Conservation (phyloP, 1,284 basidiomycete species). For the Phellopilus nigrolimitatus region DNA sequence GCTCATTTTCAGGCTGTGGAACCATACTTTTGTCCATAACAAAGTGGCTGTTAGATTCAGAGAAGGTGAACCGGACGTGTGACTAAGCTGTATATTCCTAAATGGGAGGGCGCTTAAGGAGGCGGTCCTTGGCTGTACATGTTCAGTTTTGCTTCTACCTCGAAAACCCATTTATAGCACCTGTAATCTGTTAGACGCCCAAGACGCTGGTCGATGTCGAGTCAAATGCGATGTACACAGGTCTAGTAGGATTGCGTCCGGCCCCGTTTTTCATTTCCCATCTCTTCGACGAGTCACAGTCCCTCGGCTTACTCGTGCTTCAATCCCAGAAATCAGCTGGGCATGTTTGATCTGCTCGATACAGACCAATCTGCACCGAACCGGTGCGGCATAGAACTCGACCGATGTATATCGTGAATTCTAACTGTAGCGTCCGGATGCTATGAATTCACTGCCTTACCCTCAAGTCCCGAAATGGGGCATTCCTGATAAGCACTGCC, state of each 20-base stretch:
- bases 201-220: constrained; percentile 11
- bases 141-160: neutral
- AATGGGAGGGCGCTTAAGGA: too few relatives aligned
- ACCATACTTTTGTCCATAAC: too few relatives aligned
- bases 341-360: too few relatives aligned
- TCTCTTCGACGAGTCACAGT: neutral
- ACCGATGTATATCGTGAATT: neutral
- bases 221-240: constrained; percentile 15
- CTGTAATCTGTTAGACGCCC: neutral
- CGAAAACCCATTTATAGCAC: neutral
- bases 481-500: constrained; percentile 16
- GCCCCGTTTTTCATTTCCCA: neutral
- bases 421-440: neutral
- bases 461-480: neutral
- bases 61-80: too few relatives aligned
- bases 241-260: constrained; percentile 10
- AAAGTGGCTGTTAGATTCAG: too few relatives aligned
- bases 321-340: too few relatives aligned
- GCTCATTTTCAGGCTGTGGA: constrained; percentile 1
- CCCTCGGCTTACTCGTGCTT: too few relatives aligned
- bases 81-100: too few relatives aligned
- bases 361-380: too few relatives aligned
- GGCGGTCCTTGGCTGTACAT: neutral
- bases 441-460: neutral
- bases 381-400: too few relatives aligned